These are phyloP conservation scores for Pleurotus djamor DNA, from an alignment of 768 basidiomycete species.

Conservation along the genomic window DNA sequence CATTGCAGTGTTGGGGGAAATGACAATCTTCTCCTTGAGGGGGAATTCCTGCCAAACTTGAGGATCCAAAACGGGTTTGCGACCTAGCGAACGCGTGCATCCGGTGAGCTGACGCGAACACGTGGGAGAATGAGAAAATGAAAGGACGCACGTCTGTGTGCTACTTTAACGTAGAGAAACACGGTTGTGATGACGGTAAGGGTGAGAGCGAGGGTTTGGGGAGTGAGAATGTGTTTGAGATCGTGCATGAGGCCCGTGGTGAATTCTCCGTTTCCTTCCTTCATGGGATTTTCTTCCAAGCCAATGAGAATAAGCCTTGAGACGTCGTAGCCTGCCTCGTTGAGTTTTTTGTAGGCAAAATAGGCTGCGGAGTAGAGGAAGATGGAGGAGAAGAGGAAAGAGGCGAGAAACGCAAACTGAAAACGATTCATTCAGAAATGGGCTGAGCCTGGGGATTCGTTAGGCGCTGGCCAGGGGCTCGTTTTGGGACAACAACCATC, in stretches of 20 bases:
- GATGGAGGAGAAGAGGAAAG: constrained; percentile 46
- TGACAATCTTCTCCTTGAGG: constrained; percentile 72
- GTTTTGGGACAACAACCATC: constrained; percentile 7
- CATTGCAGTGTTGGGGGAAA: constrained; percentile 97
- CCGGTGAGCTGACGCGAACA: background rate
- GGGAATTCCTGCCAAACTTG: constrained; percentile 80
- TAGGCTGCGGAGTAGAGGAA: constrained; percentile 43
- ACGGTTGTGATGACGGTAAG: constrained; percentile 46
- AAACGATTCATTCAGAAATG: constrained; percentile 50
- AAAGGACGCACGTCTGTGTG: constrained; percentile 5
- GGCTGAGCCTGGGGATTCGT: too few species aligned
- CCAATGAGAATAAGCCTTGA: constrained; percentile 64
- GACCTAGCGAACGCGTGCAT: constrained; percentile 34
- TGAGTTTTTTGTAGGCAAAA: constrained; percentile 41
- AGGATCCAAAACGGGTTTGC: constrained; percentile 72
- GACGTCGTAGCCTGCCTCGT: constrained; percentile 54
- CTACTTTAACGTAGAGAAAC: constrained; percentile 52
- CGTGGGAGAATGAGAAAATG: background rate
- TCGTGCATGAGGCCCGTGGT: constrained; percentile 4
- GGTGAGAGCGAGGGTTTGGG: constrained; percentile 50
- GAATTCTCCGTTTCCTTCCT: constrained; percentile 9
- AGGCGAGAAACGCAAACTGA: constrained; percentile 53
- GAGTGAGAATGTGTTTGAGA: background rate
- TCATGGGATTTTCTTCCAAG: constrained; percentile 20
- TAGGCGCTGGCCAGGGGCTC: constrained; percentile 4